Base-by-base conservation (phyloP, 176 grass and related monocot species). In the Ananas comosus region DNA sequence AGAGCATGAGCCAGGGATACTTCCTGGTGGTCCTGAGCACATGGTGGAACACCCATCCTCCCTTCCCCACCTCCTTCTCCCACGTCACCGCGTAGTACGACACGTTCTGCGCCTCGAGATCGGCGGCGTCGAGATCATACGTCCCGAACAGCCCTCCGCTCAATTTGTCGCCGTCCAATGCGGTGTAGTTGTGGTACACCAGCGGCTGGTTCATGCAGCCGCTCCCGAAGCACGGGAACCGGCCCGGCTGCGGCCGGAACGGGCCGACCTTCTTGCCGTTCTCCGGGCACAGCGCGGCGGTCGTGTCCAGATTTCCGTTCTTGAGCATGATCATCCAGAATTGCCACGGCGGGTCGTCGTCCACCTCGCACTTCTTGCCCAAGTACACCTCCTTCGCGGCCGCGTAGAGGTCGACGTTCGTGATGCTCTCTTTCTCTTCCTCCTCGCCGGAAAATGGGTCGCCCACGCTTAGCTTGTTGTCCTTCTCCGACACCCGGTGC, bases 261-360 rank as follows among this genome's bases (percentile, higher is more conserved):
- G 92, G 92, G 2, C 68, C 76, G 47, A 85, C 33, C 64, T 80
- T 80, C 42, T 77, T 78, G 75, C 92, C 92, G 52, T 96, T 75
- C 23, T 89, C 23, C 4, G 88, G 92, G 50, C 92, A 96, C 29
- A 85, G 52, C 57, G 79, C 80, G 4, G 88, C 92, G 0, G 81
- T 68, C 66, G 88, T 91, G 81, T 96, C 86, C 24, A 96, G 70
- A 70, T 96, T 96, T 33, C 92, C 88, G 67, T 96, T 96, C 80
- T 96, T 96, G 68, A 96, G 87, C 92, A 96, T 96, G 49, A 91
- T 13, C 92, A 96, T 96, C 92, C 86, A 96, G 81, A 96, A 96
- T 48, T 96, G 80, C 92, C 92, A 96, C 11, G 86, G 86, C 13
- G 73, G 83, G 70, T 23, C 42, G 67, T 91, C 88, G 1, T 64